Evolutionary conservation across 192 early-diverging fungal species (phyloP), one percentile per base, ranked within the genome.

Genomic region (Umbelopsis vinacea): DNA sequence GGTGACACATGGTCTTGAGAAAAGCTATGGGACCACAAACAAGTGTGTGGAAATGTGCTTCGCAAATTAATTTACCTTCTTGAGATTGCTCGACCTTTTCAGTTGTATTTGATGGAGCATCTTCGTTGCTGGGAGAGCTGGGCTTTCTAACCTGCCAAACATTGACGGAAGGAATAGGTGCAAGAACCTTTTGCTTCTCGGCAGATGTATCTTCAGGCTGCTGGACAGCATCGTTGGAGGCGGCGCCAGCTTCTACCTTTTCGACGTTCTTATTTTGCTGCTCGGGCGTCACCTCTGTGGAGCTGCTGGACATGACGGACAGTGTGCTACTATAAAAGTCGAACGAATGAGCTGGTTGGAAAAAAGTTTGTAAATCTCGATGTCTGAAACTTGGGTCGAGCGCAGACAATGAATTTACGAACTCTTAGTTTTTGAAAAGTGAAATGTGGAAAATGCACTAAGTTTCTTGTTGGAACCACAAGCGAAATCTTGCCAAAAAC

Each of bases 121-220:
- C 60, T 26, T 69, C 63, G 54, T 22, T 53, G 38, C 17, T 72
- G 40, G 50, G 52, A 26, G 47, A 67, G 24, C 47, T 55, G 17
- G 66, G 46, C 55, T 73, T 70, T 53, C 67, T 66, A 24, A 75
- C 55, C 35, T 79, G 70, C 78, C 78, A 79, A 48, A 54, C 69
- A 70, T 79, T 79, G 46, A 75, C 74, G 54, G 67, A 66, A 46
- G 78, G 78, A 73, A 75, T 75, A 24, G 78, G 78, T 43, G 78
- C 78, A 14, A 74, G 78, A 26, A 79, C 50, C 29, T 52, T 46
- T 67, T 67, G 66, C 67, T 53, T 46, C 48, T 73, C 71, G 35
- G 55, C 46, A 11, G 54, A 23, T 17, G 12, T 53, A 38, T 67
- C 54, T 67, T 73, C 71, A 45, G 63, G 15, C 54, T 73, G 15